phyloP scores from a whole-genome alignment of 306 rosid species.

The Fagus crenata region DNA sequence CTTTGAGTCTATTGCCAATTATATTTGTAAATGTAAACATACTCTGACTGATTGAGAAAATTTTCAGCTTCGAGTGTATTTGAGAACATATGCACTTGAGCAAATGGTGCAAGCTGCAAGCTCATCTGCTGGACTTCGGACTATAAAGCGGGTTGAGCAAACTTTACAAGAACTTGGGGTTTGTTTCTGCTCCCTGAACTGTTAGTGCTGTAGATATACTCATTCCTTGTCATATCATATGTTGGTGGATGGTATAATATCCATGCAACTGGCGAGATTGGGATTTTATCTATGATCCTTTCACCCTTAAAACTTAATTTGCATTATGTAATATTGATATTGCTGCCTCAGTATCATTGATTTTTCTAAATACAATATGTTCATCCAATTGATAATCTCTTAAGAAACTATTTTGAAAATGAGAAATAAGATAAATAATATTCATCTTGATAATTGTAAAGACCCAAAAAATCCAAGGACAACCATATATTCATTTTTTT shows the following conservation, averaged over 20 bases:
- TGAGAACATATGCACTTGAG: constrained; percentile 94
- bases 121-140: constrained; percentile 86
- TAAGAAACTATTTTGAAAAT: not conserved
- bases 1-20: constrained; percentile 5
- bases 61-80: constrained; percentile 89
- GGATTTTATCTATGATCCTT: not conserved
- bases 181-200: constrained; percentile 40
- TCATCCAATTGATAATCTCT: not conserved
- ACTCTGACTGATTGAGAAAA: constrained; percentile 35
- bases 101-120: constrained; percentile 94
- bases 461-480: too few relatives aligned
- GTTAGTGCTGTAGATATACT: constrained; percentile 20
- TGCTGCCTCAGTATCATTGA: not conserved
- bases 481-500: too few relatives aligned
- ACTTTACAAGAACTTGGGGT: constrained; percentile 97
- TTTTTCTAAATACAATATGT: not conserved
- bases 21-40: constrained; percentile 17
- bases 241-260: constrained; percentile 3
- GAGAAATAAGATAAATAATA: not conserved
- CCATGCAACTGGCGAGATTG: not conserved
- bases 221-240: constrained; percentile 14
- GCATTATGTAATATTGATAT: not conserved
- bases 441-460: not conserved
- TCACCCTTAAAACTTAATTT: not conserved
- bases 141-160: constrained; percentile 96